Evolutionary conservation across 1,284 basidiomycete species (phyloP).

Genomic region (Testicularia cyperi): DNA sequence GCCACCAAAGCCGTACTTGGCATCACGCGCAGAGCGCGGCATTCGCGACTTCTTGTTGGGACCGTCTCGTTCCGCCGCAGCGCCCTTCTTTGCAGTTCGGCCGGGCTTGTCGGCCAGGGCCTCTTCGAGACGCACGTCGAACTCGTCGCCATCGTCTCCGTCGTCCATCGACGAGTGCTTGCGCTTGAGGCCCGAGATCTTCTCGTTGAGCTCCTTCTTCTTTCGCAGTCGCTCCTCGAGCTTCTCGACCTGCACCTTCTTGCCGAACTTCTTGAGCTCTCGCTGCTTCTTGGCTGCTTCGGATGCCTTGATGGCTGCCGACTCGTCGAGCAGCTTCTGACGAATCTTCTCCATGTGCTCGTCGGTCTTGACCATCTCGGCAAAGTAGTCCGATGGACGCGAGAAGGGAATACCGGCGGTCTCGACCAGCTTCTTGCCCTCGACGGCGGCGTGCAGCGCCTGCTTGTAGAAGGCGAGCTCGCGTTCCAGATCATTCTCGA

Average conservation of each 20-base stretch:
- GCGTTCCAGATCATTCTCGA: conserved; percentile 81
- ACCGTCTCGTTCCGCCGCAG: conserved; percentile 4
- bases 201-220: conserved; percentile 76
- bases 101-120: conserved; percentile 47
- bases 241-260: conserved; percentile 89
- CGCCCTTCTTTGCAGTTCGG: conserved; percentile 10
- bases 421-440: conserved; percentile 75
- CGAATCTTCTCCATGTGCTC: conserved; percentile 97
- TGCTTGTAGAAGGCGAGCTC: conserved; percentile 98
- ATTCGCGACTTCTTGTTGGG: conserved; percentile 41
- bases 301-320: conserved; percentile 81
- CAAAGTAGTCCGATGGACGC: conserved; percentile 93
- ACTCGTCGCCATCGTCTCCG: conserved; percentile 67
- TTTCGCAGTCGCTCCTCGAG: conserved; percentile 72
- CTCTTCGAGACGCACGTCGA: conserved; percentile 73
- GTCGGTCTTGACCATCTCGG: conserved; percentile 98
- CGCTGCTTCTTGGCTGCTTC: conserved; percentile 89
- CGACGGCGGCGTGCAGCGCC: conserved; percentile 77
- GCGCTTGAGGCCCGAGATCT: conserved; percentile 65
- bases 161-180: conserved; percentile 61
- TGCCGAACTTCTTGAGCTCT: conserved; percentile 96
- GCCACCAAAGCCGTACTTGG: conserved; percentile 56
- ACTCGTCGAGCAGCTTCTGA: conserved; percentile 84
- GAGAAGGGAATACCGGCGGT: conserved; percentile 78
- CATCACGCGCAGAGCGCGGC: conserved; percentile 46